Base-by-base conservation (phyloP, 2,329 filamentous ascomycete species). In the Fusarium abutilonis region DNA sequence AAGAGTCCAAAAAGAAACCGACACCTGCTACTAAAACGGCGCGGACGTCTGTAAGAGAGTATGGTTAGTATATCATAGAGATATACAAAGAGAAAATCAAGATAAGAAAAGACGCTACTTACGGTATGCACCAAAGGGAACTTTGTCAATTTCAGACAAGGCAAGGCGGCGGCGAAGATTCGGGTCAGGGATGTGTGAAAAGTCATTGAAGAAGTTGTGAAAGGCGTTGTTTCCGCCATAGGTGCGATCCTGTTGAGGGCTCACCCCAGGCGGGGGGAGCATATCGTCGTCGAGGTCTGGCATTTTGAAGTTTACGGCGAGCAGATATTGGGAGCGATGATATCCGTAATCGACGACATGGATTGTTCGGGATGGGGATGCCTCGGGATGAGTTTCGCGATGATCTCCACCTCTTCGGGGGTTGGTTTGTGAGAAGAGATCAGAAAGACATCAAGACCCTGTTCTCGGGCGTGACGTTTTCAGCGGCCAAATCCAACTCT, bases 1-100 rank as follows among this genome's bases (percentile, higher is more conserved):
- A 94, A 11, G 89, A 89, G 74, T 93, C 91, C 42, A 91, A 89
- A 73, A 94, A 92, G 80, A 95, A 94, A 47, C 91, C 91, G 56
- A 92, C 88, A 44, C 91, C 91, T 23, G 91, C 90, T 3, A 94
- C 90, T 7, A 90, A 76, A 4, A 92, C 83, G 51, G 90, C 88
- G 42, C 90, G 86, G 23, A 93, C 81, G 76, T 93, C 77, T 80
- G 40, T 14, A 3, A 46, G 6, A 7, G 40, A 14, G 41, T 31
- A 23, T 17, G n/a, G 48, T 65, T 19, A 67, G 58, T 31, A 56
- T 51, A 32, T 43, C 13, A 9, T 19, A 13, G 9, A 4, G 3
- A 19, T n/a, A 36, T 14, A 14, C n/a, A 46, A 34, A n/a, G 23
- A n/a, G 29, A 1, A 44, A 15, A 23, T 21, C 9, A 29, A 11